phyloP scores from a whole-genome alignment of 768 basidiomycete genomes.

The Serendipita sp. region DNA sequence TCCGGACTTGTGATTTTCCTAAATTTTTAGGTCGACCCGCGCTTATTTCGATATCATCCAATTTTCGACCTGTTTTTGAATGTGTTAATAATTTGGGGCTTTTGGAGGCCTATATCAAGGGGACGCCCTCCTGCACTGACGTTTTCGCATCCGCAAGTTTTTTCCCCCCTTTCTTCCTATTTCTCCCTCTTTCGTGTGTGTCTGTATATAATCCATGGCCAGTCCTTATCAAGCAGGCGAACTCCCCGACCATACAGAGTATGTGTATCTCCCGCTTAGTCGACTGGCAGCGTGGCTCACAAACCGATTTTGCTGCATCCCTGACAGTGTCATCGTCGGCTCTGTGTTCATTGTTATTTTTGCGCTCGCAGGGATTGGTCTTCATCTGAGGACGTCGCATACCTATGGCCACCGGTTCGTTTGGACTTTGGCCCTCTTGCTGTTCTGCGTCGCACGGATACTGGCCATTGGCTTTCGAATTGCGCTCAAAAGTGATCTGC shows the following conservation, averaged over 20 bases:
- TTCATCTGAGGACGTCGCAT: background rate
- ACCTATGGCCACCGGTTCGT: background rate
- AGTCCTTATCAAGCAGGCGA: background rate
- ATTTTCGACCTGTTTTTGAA: too few relatives aligned
- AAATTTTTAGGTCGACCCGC: too few relatives aligned
- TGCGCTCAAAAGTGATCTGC: background rate
- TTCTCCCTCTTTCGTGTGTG: background rate
- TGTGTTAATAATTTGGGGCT: too few relatives aligned
- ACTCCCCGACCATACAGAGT: conserved; percentile 1
- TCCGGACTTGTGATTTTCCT: too few relatives aligned
- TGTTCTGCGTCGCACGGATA: background rate
- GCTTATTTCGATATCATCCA: too few relatives aligned
- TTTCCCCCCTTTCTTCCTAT: too few relatives aligned
- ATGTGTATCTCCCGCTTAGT: background rate
- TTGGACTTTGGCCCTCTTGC: background rate
- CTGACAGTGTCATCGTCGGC: background rate
- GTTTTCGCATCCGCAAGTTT: too few relatives aligned
- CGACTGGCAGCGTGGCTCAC: background rate
- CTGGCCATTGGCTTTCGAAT: background rate
- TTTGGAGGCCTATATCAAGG: too few relatives aligned
- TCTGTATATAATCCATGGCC: too few relatives aligned
- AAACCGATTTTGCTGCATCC: background rate
- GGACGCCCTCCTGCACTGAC: too few relatives aligned
- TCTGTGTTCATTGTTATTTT: conserved; percentile 2
- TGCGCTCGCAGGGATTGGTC: background rate